phyloP scores from a whole-genome alignment of 179 eudicot species.

The Patellifolia procumbens region DNA sequence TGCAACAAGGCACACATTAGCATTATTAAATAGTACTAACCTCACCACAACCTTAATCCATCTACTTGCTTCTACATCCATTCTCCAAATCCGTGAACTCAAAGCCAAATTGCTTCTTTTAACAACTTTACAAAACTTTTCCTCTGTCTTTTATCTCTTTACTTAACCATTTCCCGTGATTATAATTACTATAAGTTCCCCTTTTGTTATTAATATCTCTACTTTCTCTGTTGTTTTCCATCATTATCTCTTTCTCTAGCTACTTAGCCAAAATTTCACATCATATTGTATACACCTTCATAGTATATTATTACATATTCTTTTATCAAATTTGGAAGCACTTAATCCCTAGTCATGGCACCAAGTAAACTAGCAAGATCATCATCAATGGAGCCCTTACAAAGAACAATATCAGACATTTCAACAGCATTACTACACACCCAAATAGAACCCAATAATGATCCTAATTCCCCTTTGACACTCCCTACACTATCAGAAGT shows the following conservation, averaged over 20 bases:
- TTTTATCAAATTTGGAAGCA: neutral
- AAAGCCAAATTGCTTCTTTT: constrained; percentile 10
- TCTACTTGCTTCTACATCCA: constrained; percentile 28
- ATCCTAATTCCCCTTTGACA: neutral
- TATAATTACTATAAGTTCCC: constrained; percentile 10
- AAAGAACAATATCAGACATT: constrained; percentile 33
- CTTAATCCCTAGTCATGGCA: constrained; percentile 4
- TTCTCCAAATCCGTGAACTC: constrained; percentile 28
- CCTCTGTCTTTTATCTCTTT: constrained; percentile 3
- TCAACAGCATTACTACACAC: constrained; percentile 14
- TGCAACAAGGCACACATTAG: neutral
- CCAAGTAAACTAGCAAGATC: constrained; percentile 7
- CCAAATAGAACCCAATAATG: neutral
- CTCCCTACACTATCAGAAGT: constrained; percentile 27
- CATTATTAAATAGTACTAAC: neutral
- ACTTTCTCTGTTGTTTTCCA: neutral
- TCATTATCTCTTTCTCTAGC: neutral
- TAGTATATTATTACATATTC: too few species aligned
- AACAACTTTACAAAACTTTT: constrained; percentile 13
- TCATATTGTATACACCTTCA: neutral
- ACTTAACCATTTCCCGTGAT: constrained; percentile 23
- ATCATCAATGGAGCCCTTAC: constrained; percentile 20
- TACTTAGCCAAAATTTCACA: constrained; percentile 5
- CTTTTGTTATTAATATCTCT: neutral
- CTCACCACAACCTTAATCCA: constrained; percentile 18